These are phyloP conservation scores for Epichloe sp. DNA, from an alignment of 2,329 filamentous ascomycete species.

Conservation along the genomic window DNA sequence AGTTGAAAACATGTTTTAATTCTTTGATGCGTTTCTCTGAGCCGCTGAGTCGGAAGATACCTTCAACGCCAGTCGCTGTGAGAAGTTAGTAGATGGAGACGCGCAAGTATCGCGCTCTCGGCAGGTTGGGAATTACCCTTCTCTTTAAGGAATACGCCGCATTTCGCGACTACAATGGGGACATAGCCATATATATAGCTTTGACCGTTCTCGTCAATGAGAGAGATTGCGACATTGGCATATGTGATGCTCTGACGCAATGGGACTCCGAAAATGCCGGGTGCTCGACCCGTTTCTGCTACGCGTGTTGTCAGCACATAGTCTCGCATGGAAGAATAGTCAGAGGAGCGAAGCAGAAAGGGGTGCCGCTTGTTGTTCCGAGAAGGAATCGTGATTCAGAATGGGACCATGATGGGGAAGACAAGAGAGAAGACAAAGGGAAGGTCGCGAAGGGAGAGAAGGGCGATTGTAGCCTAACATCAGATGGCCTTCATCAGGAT, in stretches of 20 bases:
- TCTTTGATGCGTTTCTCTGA: slow-evolving; percentile 98
- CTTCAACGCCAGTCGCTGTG: slow-evolving; percentile 81
- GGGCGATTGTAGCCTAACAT: too few relatives aligned
- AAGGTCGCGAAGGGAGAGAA: too few relatives aligned
- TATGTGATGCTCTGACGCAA: slow-evolving; percentile 91
- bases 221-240: slow-evolving; percentile 93
- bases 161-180: slow-evolving; percentile 95
- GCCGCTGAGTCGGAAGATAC: slow-evolving; percentile 90
- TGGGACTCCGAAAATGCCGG: slow-evolving; percentile 88
- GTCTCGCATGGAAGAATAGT: neutral
- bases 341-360: neutral
- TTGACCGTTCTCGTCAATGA: slow-evolving; percentile 82
- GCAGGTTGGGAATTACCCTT: slow-evolving; percentile 50
- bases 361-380: neutral
- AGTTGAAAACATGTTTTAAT: slow-evolving; percentile 81
- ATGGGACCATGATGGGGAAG: neutral
- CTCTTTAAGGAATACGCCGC: slow-evolving; percentile 92
- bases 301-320: neutral
- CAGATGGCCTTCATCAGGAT: too few relatives aligned
- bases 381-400: neutral
- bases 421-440: neutral
- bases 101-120: neutral
- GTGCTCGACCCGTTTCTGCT: slow-evolving; percentile 33
- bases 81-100: slow-evolving; percentile 11
- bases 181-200: slow-evolving; percentile 99